phyloP scores from a whole-genome alignment of 257 asterid species.

The Solanum tarapatanum region DNA sequence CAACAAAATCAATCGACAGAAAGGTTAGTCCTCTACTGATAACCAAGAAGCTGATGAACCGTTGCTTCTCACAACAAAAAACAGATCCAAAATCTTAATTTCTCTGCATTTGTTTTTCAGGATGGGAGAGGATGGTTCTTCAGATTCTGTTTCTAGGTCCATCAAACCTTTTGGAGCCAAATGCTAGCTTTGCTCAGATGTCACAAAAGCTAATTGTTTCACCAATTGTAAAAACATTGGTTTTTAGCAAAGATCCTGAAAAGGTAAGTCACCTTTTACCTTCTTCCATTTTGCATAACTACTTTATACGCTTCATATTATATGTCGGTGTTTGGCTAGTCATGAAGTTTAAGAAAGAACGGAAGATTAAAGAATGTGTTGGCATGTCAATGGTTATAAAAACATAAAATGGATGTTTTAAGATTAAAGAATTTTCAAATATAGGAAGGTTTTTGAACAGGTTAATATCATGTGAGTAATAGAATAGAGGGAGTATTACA shows the following conservation, averaged over 20 bases:
- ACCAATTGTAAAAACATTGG: conserved; percentile 85
- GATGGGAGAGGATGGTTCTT: conserved; percentile 99
- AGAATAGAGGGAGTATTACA: neutral
- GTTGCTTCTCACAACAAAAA: neutral
- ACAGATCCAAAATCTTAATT: neutral
- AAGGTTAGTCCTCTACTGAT: conserved; percentile 33
- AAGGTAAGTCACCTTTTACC: conserved; percentile 35
- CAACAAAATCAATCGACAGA: conserved; percentile 53
- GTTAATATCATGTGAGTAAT: neutral
- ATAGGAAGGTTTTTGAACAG: neutral
- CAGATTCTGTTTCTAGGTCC: conserved; percentile 97
- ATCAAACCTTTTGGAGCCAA: conserved; percentile 90
- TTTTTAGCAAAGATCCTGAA: conserved; percentile 94
- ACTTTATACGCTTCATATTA: neutral
- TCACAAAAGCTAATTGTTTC: conserved; percentile 90
- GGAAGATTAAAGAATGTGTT: neutral
- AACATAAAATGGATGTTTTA: neutral
- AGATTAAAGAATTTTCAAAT: neutral
- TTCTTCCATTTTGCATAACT: neutral
- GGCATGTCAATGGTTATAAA: neutral
- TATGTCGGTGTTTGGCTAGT: neutral
- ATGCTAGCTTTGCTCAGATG: conserved; percentile 87
- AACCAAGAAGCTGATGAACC: neutral
- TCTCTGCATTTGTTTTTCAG: conserved; percentile 22
- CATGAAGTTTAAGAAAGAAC: neutral